Percentiles rank a stretch among this genome's conserved stretches.
These are phyloP conservation scores for Talaromyces sp. DNA, from an alignment of 2,329 filamentous ascomycete genomes.

Conservation along the genomic window DNA sequence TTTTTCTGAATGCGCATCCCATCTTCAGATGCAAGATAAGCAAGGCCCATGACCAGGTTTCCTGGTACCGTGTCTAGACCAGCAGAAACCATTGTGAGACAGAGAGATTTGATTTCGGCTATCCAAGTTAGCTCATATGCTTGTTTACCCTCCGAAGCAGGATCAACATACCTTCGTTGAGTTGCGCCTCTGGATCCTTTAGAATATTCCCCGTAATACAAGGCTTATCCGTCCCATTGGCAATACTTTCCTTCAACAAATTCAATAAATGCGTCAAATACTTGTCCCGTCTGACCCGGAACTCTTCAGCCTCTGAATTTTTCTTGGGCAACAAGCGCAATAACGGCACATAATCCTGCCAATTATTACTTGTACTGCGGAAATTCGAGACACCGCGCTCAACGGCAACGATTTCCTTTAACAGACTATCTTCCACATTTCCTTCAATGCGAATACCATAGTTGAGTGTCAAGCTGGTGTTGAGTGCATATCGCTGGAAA, in stretches of 20 bases:
- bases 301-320: conserved; percentile 62
- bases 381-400: conserved; percentile 74
- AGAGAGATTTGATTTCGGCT: conserved; percentile 77
- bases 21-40: conserved; percentile 64
- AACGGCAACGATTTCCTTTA: conserved; percentile 71
- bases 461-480: conserved; percentile 73
- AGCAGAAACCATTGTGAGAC: conserved; percentile 76
- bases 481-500: conserved; percentile 72
- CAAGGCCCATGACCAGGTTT: conserved; percentile 75
- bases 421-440: conserved; percentile 62
- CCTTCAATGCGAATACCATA: conserved; percentile 75
- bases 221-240: conserved; percentile 61
- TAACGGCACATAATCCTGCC: conserved; percentile 79
- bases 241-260: conserved; percentile 60
- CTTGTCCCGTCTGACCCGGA: conserved; percentile 64
- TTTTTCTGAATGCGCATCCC: conserved; percentile 68
- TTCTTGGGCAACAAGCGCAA: conserved; percentile 62
- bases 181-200: conserved; percentile 65
- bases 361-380: conserved; percentile 75
- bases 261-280: conserved; percentile 60
- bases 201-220: conserved; percentile 69
- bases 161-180: conserved; percentile 57
- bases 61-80: conserved; percentile 78
- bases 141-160: too few relatives aligned
- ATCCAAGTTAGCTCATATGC: neutral